Evolutionary conservation across 192 early-diverging fungal species (phyloP), one percentile per base, ranked within the genome.

Genomic region (Coemansia sp.): DNA sequence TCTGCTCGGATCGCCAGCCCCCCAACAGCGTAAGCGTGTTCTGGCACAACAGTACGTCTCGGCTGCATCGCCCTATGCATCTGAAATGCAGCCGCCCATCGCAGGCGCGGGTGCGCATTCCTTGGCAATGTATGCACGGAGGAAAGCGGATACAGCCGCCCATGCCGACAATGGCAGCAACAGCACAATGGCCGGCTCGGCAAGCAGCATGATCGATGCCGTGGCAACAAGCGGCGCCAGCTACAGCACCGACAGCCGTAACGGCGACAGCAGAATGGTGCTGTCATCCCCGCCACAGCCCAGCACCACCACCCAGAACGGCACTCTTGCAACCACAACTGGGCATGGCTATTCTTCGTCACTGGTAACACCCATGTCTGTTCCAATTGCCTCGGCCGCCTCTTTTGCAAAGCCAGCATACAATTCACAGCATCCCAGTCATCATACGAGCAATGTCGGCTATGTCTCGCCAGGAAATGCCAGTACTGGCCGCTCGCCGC

Each of bases 41-140:
- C 62, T 71, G 79, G 79, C 68, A 72, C 73, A 72, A 72, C 68
- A 73, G 50, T 67, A 73, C 68, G 58, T 59, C 53, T 67, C 68
- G 66, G 71, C 68, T 68, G 62, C 65, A 12, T 49, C 68, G 23
- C 50, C 50, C 21, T 65, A 81, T 70, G 74, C 74, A 48, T 47
- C 56, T 11, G 62, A 57, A 38, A 74, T 76, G 74, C 74, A 68
- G 54, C 67, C 61, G 40, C 49, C 67, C 64, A 69, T 67, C 62
- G 49, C 56, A 18, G 59, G 62, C 63, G 73, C 73, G 60, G 42
- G 54, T 12, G 54, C 48, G 59, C 67, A 73, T 65, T 58, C 64
- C 21, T 57, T 72, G 78, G 78, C 78, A 81, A 81, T 81, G 63
- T 81, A 81, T 75, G 78, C 78, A 67, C 64, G 69, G 61, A 56